Percentiles rank a stretch among this genome's conserved stretches.
Conservation (phyloP, 805 yeast species). For the Pachysolen tannophilus region DNA sequence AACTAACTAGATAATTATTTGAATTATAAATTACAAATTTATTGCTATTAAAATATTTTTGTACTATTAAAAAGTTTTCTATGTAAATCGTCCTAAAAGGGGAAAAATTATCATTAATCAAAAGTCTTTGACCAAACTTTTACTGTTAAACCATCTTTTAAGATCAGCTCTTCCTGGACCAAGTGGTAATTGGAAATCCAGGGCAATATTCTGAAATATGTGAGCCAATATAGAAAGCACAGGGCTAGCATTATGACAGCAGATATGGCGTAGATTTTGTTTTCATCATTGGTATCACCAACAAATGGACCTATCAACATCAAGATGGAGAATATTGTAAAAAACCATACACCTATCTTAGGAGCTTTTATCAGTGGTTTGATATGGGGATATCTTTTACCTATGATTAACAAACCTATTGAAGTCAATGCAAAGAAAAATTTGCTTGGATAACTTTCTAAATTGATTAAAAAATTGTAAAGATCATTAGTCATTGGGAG, state of each 20-base stretch:
- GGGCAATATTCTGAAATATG: slow-evolving; percentile 44
- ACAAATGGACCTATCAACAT: slow-evolving; percentile 40
- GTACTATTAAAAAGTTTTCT: too few relatives aligned
- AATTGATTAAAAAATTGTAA: slow-evolving; percentile 31
- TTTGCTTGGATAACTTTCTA: slow-evolving; percentile 34
- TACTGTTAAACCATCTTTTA: slow-evolving; percentile 51
- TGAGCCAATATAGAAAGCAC: slow-evolving; percentile 47
- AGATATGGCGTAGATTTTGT: slow-evolving; percentile 39
- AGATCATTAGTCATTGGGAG: slow-evolving; percentile 30
- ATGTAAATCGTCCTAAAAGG: too few relatives aligned
- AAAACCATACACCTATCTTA: slow-evolving; percentile 27
- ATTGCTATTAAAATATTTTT: too few relatives aligned
- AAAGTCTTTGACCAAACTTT: slow-evolving; percentile 43
- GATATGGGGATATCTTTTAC: slow-evolving; percentile 35
- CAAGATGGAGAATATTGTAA: slow-evolving; percentile 33
- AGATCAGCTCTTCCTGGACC: slow-evolving; percentile 27
- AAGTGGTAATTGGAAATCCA: slow-evolving; percentile 36
- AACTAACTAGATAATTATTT: too few relatives aligned
- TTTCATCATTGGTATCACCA: slow-evolving; percentile 40
- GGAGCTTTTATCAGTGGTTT: slow-evolving; percentile 45
- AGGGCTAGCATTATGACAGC: slow-evolving; percentile 31
- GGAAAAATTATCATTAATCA: too few relatives aligned
- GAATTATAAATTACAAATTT: too few relatives aligned
- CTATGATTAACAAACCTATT: slow-evolving; percentile 28
- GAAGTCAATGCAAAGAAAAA: slow-evolving; percentile 27